Percentiles rank a stretch among this genome's conserved stretches.
phyloP scores from a whole-genome alignment of 768 basidiomycete genomes.

The Hericium rajendrae region DNA sequence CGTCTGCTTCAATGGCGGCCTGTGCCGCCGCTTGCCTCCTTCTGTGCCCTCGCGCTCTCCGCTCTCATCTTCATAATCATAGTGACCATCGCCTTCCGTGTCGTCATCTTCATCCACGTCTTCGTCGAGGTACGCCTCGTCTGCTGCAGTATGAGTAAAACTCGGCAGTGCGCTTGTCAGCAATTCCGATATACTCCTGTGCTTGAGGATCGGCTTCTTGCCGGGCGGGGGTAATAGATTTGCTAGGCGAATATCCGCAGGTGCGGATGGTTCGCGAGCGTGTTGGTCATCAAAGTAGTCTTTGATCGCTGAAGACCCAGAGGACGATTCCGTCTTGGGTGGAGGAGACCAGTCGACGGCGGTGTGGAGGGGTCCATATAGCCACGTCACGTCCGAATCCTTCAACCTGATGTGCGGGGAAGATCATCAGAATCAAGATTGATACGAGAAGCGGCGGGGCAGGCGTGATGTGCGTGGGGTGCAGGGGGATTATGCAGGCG shows the following conservation, averaged over 20 bases:
- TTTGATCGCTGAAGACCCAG: conserved; percentile 22
- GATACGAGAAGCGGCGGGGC: background rate
- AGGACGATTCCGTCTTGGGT: conserved; percentile 39
- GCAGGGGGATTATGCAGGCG: background rate
- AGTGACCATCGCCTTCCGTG: background rate
- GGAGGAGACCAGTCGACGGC: conserved; percentile 79
- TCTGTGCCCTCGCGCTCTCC: conserved; percentile 1
- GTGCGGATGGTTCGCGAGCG: background rate
- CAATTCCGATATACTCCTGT: conserved; percentile 85
- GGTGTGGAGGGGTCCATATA: conserved; percentile 94
- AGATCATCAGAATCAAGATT: background rate
- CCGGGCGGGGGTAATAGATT: conserved; percentile 15
- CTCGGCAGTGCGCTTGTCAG: conserved; percentile 65
- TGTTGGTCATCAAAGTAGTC: conserved; percentile 35
- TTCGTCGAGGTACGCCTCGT: conserved; percentile 8
- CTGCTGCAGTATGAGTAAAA: conserved; percentile 53
- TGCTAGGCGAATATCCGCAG: conserved; percentile 40
- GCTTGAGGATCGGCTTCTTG: conserved; percentile 90
- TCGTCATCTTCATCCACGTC: background rate
- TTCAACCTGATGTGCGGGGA: conserved; percentile 64
- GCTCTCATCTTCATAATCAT: conserved; percentile 28
- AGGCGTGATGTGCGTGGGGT: conserved; percentile 7
- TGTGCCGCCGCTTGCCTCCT: conserved; percentile 8
- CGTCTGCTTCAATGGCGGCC: conserved; percentile 67
- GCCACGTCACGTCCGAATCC: conserved; percentile 98